Percentiles rank a stretch among this genome's conserved stretches.
Conservation (phyloP, 768 basidiomycete genomes). For the Lanmaoa rubissima region DNA sequence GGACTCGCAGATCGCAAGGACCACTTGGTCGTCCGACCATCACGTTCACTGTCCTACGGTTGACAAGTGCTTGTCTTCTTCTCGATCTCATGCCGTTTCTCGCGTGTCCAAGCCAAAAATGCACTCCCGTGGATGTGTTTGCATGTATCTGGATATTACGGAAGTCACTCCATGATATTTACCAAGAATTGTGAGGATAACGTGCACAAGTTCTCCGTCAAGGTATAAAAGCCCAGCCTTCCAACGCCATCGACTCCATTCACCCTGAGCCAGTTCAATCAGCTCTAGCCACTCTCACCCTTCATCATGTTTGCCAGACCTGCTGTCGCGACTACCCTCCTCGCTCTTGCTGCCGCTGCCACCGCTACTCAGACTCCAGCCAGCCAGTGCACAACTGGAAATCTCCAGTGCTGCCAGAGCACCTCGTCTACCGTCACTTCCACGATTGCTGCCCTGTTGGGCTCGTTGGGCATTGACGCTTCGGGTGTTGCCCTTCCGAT, state of each 20-base stretch:
- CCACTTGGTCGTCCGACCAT: not conserved
- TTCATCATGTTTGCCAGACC: slow-evolving; percentile 1
- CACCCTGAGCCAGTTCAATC: not conserved
- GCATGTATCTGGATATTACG: not conserved
- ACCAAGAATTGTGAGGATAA: not conserved
- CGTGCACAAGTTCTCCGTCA: not conserved
- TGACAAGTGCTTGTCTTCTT: not conserved
- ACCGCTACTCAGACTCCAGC: not conserved
- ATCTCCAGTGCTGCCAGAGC: not conserved
- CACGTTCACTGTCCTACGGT: not conserved
- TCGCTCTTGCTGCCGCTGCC: not conserved
- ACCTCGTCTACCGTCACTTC: not conserved
- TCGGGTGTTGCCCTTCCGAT: not conserved
- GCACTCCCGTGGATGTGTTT: not conserved
- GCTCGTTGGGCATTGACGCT: not conserved
- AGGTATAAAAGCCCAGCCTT: not conserved
- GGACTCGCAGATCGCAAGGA: not conserved
- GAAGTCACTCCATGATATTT: not conserved
- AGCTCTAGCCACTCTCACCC: not conserved
- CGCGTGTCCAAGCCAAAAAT: not conserved
- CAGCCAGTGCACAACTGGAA: not conserved
- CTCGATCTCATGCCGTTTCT: not conserved
- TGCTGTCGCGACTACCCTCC: not conserved
- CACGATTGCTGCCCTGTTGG: not conserved
- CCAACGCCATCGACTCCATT: not conserved